Evolutionary conservation across 139 green algal genomes (phyloP), one percentile per base, ranked within the genome.

Genomic region (Monoraphidium neglectum): DNA sequence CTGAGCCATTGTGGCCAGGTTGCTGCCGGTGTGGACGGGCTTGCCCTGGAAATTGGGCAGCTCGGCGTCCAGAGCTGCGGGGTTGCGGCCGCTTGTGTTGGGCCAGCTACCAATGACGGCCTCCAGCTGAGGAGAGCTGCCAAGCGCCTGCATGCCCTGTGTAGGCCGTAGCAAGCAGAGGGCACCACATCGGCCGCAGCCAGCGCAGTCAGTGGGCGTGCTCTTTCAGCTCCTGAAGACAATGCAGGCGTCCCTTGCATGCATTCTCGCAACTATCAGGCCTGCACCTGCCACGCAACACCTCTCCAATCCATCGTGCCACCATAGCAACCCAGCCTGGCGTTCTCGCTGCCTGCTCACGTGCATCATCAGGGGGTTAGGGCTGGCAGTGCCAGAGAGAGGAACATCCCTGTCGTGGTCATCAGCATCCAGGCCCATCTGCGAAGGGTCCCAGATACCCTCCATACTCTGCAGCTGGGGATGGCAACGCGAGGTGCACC

Each of bases 101-200:
- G 73, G 73, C 73, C 73, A 79, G 51, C 73, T 79, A 35, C 73
- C 73, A 8, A 79, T 64, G 16, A 66, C 18, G 21, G 24, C 51
- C 47, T 79, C 73, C 8, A 51, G 43, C 43, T 51, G 43, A 51
- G 43, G 43, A 8, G 43, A 51, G 43, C 43, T 51, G 43, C 43
- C 12, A 12, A 51, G 43, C 8, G 8, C 43, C 43, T 51, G 43
- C 12, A 12, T 51, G 43, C 8, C n/a, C n/a, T n/a, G n/a, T n/a
- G n/a, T n/a, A n/a, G n/a, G n/a, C n/a, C n/a, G n/a, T n/a, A n/a
- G n/a, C n/a, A n/a, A n/a, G n/a, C n/a, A n/a, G n/a, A n/a, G n/a
- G n/a, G n/a, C n/a, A n/a, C n/a, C n/a, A n/a, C n/a, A n/a, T n/a
- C n/a, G n/a, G n/a, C n/a, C n/a, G n/a, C n/a, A n/a, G n/a, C n/a